phyloP scores from a whole-genome alignment of 768 basidiomycete species.

The Trametes gibbosa region DNA sequence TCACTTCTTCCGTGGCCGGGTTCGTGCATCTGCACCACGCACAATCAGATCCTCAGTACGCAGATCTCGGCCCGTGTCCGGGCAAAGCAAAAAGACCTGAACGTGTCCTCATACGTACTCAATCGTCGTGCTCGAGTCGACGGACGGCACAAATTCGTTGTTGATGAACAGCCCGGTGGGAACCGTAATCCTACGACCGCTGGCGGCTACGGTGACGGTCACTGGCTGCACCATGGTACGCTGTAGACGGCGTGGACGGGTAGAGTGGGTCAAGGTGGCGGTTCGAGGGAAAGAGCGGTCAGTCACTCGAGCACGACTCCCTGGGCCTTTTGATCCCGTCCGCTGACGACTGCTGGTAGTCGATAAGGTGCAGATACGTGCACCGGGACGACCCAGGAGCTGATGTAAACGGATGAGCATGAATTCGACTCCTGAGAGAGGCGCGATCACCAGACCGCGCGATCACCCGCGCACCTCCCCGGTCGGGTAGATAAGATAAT shows the following conservation, averaged over 20 bases:
- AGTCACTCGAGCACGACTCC: background rate
- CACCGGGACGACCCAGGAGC: background rate
- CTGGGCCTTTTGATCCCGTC: background rate
- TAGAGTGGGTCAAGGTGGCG: constrained; percentile 1
- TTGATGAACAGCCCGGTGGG: constrained; percentile 90
- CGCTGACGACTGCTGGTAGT: background rate
- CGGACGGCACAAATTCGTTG: constrained; percentile 81
- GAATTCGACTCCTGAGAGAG: background rate
- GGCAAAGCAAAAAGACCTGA: no score
- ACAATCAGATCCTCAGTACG: constrained; percentile 11
- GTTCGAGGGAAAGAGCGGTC: constrained; percentile 2
- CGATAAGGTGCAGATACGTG: constrained; percentile 6
- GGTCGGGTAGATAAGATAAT: background rate
- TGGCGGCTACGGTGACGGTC: constrained; percentile 27
- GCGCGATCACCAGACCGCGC: constrained; percentile 10
- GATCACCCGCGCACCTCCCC: background rate
- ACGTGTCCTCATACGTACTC: constrained; percentile 43
- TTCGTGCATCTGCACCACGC: constrained; percentile 58
- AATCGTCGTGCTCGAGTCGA: constrained; percentile 63
- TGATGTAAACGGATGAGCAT: constrained; percentile 4
- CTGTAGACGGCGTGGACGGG: background rate
- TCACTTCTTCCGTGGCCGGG: constrained; percentile 73
- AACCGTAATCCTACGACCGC: constrained; percentile 46
- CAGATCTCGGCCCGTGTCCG: constrained; percentile 17
- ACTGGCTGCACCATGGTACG: constrained; percentile 23